Evolutionary conservation across 306 rosid genomes (phyloP), one percentile per base, ranked within the genome.

Genomic region (Sicyos edulis): DNA sequence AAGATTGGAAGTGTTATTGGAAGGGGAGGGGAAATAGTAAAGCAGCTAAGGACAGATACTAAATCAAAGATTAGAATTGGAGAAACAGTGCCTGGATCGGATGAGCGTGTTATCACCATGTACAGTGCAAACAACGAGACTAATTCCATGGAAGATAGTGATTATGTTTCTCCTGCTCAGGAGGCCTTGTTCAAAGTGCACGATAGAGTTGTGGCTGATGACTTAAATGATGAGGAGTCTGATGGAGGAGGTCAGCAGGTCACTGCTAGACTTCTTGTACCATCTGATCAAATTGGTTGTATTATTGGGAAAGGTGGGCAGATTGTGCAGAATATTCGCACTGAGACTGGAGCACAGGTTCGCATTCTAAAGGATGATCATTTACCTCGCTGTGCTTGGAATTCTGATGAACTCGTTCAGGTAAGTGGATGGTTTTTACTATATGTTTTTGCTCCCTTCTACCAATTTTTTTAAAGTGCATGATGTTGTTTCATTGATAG

Each of bases 1-100:
- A 93, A 93, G 87, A 93, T 91, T 72, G 99, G 99, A 10, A 87
- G 95, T 86, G 88, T 95, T 42, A 95, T 95, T 79, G 99, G 99
- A 24, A 83, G 97, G 80, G 97, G 99, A 80, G 99, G 99, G 44
- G 99, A 95, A 87, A 95, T 95, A 76, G 96, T 95, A 68, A 91
- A 91, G 95, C 99, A 95, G 77, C 68, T 95, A 24, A 86, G 99
- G 83, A 29, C 74, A 19, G 97, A 91, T 80, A 95, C 99, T 2
- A 88, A 87, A 73, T 79, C 96, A 9, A 95, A 91, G 89, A 89
- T 95, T 69, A 82, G 99, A 79, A 95, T 95, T 80, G 96, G 97
- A 51, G 97, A 95, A 73, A 86, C 91, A n/a, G 91, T 89, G 37
- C 88, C 89, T 0, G 96, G 97, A 29, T 80, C 88, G 21, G 97